Evolutionary conservation across 1,284 basidiomycete species (phyloP), one percentile per base, ranked within the genome.

Genomic region (Takashimella tepidaria): DNA sequence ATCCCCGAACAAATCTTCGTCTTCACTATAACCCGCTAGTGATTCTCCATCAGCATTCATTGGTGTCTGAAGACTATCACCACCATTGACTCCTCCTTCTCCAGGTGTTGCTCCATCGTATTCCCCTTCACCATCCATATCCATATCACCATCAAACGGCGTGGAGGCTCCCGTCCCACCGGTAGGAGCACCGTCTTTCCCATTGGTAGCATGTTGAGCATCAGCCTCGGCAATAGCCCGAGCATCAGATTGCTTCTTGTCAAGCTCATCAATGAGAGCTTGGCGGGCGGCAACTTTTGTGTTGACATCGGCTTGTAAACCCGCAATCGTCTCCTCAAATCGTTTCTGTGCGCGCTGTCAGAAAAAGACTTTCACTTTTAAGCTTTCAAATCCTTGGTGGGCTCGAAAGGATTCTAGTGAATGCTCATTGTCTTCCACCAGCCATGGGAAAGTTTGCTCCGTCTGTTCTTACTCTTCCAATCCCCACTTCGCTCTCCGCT

Each of bases 251-350:
- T 45, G 26, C 40, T 55, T 47, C 47, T 53, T 53, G 41, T 68
- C 72, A n/a, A 74, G 50, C 43, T 69, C 70, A 58, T 72, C 70
- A 26, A 67, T 53, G 4, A 74, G 54, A 6, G 79, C 70, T 89
- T 74, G 72, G 22, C 72, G 60, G 8, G 67, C 88, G 0, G 82
- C 81, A n/a, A 84, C 77, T 71, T 93, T 95, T 79, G 86, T 85
- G 60, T 92, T 89, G 47, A 95, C 77, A 68, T 96, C 92, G 37
- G 84, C 83, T 43, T 86, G 83, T 51, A 96, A 79, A 71, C 92
- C 93, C 77, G 85, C 87, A 63, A 95, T 78, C 3, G 89, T 87
- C 70, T 95, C 92, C 72, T 95, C 90, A 76, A 95, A 95, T 31
- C 92, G 90, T 82, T 88, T 88, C 87, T 92, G 62, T 23, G 53